Base-by-base conservation (phyloP, 2,329 filamentous ascomycete species). In the Fusarium sp. region DNA sequence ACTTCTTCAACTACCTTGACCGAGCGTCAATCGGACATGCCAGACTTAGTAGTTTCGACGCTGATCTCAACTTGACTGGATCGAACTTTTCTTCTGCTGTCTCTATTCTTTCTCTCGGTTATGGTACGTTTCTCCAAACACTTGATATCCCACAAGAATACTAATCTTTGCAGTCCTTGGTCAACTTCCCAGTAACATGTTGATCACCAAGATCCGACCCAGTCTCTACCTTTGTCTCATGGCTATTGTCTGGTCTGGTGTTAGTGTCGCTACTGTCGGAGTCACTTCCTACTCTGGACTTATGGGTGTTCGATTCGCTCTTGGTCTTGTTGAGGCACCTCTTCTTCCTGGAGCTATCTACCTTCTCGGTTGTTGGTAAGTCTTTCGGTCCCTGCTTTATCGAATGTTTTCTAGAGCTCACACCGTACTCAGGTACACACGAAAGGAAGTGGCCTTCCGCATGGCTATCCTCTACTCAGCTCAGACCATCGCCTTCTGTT, bases 1-100 rank as follows among this genome's bases (percentile, higher is more conserved):
- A 65, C 37, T 65, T 65, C 37, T 65, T 65, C 50, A 65, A 65
- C n/a, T 65, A 65, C 6, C 60, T 65, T 1, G 62, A 65, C n/a
- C 58, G 62, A 59, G 62, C 62, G 1, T 65, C 62, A 0, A 65
- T 65, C 6, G 62, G 62, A 5, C 62, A 65, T 7, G 62, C 62
- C 1, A 46, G 62, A 9, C 6, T 65, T 1, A 65, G 62, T 27
- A 30, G 37, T 2, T 65, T 65, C 4, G 62, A 65, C 6, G 32
- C 17, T 1, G 62, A 65, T 12, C 9, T 65, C 5, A 64, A 56
- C 2, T 27, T 65, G 7, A 26, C 20, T 0, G 62, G 60, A 13
- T 13, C 62, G 12, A 65, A 65, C 32, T 65, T 65, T 3, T 65
- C 62, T 3, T 65, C 62, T 3, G 62, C 62, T 4, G 62, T 65